Conservation (phyloP, 129 eudicot genomes). For the Pittosporum tobira region DNA sequence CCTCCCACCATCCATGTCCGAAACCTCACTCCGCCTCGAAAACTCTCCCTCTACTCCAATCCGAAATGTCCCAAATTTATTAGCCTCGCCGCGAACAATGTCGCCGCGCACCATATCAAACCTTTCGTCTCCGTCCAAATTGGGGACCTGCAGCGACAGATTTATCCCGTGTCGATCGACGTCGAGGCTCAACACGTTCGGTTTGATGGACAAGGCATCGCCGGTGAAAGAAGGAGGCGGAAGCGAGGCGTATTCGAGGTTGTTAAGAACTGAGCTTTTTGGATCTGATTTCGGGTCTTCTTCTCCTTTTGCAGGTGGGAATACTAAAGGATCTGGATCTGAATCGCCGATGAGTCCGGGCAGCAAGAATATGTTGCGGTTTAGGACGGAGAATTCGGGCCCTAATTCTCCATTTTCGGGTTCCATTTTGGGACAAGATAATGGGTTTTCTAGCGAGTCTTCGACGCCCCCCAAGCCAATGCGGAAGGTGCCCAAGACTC, state of each 20-base stretch:
- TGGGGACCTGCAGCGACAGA: conserved; percentile 79
- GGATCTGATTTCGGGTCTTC: conserved; percentile 85
- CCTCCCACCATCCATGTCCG: conserved; percentile 86
- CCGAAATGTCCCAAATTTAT: conserved; percentile 19
- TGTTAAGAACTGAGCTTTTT: conserved; percentile 65
- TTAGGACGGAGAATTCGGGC: conserved; percentile 72
- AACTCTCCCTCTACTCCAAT: conserved; percentile 36
- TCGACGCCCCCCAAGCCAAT: conserved; percentile 80
- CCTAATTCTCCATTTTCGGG: conserved; percentile 61
- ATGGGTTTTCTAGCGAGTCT: conserved; percentile 39
- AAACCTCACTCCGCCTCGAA: conserved; percentile 61
- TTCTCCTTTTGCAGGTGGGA: conserved; percentile 74
- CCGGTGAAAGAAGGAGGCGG: conserved; percentile 61
- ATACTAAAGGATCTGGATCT: conserved; percentile 24
- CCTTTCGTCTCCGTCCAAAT: conserved; percentile 53
- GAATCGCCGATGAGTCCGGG: conserved; percentile 56
- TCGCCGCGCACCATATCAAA: conserved; percentile 49
- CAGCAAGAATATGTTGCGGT: conserved; percentile 77
- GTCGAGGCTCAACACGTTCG: conserved; percentile 90
- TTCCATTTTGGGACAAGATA: conserved; percentile 68
- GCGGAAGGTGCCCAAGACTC: conserved; percentile 90
- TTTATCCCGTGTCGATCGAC: conserved; percentile 91
- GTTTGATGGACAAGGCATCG: conserved; percentile 57
- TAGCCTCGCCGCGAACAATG: conserved; percentile 52
- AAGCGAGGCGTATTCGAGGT: conserved; percentile 65